phyloP scores from a whole-genome alignment of 2,329 filamentous ascomycete species.

The Penicillium sp. region DNA sequence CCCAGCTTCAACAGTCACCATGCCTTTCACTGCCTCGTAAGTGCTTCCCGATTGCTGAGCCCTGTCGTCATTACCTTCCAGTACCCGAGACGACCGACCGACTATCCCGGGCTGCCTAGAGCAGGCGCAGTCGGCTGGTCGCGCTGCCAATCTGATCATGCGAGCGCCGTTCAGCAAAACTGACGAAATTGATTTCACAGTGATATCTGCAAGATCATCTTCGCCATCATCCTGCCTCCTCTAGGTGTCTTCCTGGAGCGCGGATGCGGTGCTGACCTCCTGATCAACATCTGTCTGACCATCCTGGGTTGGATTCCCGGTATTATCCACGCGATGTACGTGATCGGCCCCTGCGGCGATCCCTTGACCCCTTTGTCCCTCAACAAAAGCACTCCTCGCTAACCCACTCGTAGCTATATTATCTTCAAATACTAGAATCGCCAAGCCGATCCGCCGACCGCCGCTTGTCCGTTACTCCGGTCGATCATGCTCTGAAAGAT shows the following conservation, averaged over 20 bases:
- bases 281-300: conserved; percentile 91
- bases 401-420: conserved; percentile 63
- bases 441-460: not conserved
- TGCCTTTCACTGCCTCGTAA: conserved; percentile 55
- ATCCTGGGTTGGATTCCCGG: conserved; percentile 75
- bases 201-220: conserved; percentile 79
- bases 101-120: not conserved
- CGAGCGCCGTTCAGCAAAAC: not conserved
- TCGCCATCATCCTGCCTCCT: conserved; percentile 87
- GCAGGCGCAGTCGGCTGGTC: not conserved
- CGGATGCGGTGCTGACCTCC: conserved; percentile 80
- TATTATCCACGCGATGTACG: conserved; percentile 87
- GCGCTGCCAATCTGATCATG: not conserved
- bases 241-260: conserved; percentile 93
- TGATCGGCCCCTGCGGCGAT: conserved; percentile 26
- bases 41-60: conserved; percentile 23
- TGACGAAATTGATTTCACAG: conserved; percentile 42
- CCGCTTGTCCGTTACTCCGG: not conserved
- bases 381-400: conserved; percentile 10
- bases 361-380: not conserved
- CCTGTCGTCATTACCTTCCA: not conserved
- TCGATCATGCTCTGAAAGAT: not conserved
- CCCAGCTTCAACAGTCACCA: conserved; percentile 41
- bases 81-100: not conserved
- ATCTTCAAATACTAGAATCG: conserved; percentile 78